phyloP scores from a whole-genome alignment of 2,329 filamentous ascomycete genomes.

The Colletotrichum sp. region DNA sequence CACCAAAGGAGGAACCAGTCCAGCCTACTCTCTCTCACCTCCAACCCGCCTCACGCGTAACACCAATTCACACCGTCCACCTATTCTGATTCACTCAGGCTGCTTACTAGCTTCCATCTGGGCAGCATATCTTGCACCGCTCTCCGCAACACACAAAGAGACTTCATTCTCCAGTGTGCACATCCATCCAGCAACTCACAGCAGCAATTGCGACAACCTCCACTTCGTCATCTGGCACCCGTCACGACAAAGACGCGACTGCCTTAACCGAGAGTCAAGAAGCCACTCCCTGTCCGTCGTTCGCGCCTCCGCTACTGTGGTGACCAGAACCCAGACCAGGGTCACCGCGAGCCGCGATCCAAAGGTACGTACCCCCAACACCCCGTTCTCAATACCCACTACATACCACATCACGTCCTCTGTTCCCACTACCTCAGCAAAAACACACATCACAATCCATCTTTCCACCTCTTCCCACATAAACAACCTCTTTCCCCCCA shows the following conservation, averaged over 20 bases:
- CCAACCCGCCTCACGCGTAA: neutral
- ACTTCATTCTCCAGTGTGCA: neutral
- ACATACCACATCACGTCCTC: constrained; percentile 21
- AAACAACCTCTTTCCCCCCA: constrained; percentile 7
- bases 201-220: neutral
- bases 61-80: neutral
- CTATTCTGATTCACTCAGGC: neutral
- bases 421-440: constrained; percentile 20
- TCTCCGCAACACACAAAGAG: neutral
- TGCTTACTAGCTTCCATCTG: neutral
- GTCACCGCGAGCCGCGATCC: neutral
- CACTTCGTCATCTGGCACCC: neutral
- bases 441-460: constrained; percentile 16
- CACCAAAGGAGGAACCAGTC: neutral
- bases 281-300: constrained; percentile 12
- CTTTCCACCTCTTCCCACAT: constrained; percentile 4
- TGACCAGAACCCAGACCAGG: neutral
- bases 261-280: constrained; percentile 13
- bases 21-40: neutral
- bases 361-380: constrained; percentile 10
- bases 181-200: neutral
- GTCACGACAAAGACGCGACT: constrained; percentile 12
- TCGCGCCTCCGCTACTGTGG: constrained; percentile 19
- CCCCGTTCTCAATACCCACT: constrained; percentile 18
- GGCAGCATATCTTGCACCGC: neutral